phyloP scores from a whole-genome alignment of 306 rosid species.

The Quillaja saponaria region DNA sequence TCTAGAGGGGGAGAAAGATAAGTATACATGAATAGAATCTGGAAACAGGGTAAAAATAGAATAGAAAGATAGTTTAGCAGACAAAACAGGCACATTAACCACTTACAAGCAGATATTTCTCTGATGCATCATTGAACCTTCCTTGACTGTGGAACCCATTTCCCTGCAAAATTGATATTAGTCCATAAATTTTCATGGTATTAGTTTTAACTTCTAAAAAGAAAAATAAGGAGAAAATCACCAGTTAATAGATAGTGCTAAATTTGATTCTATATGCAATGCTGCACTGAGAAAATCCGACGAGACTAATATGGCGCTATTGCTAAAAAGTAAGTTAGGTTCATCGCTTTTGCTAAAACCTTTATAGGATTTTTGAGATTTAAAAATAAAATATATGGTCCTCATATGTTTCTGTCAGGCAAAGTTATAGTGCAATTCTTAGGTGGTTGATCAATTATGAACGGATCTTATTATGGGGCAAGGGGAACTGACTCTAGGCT shows the following conservation, averaged over 20 bases:
- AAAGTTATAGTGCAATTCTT: background rate
- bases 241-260: constrained; percentile 6
- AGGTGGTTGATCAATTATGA: background rate
- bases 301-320: constrained; percentile 10
- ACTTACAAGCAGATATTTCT: constrained; percentile 82
- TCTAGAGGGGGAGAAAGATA: background rate
- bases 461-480: background rate
- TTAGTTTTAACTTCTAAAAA: constrained; percentile 20
- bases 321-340: constrained; percentile 5
- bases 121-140: constrained; percentile 64
- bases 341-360: constrained; percentile 8
- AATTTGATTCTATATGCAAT: constrained; percentile 5
- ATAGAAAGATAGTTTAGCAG: constrained; percentile 14
- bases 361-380: constrained; percentile 4
- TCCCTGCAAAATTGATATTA: constrained; percentile 60
- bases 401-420: constrained; percentile 4
- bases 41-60: background rate
- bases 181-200: constrained; percentile 24
- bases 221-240: constrained; percentile 12
- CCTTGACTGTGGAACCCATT: constrained; percentile 86
- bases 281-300: constrained; percentile 2
- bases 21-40: background rate
- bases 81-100: background rate
- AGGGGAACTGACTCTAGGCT: constrained; percentile 7
- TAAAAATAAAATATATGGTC: background rate